Evolutionary conservation across 208 protist species (phyloP).

Genomic region (Herpetomonas muscarum): DNA sequence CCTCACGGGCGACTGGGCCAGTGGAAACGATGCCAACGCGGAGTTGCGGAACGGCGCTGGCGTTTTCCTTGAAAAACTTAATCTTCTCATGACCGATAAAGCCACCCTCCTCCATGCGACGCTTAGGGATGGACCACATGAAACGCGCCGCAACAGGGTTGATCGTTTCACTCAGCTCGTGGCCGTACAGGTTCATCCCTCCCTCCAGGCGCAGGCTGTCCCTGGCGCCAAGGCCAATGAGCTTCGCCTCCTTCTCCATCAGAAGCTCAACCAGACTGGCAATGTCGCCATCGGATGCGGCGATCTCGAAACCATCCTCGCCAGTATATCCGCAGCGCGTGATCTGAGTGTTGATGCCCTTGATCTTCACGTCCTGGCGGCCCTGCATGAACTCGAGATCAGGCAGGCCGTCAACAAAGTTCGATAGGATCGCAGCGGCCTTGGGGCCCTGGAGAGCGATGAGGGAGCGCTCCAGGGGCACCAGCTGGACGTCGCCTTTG

Average conservation of each 20-base stretch:
- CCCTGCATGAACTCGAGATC: conserved; percentile 85
- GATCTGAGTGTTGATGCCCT: conserved; percentile 48
- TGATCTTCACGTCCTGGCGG: conserved; percentile 31
- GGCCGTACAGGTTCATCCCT: conserved; percentile 97
- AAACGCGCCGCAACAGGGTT: conserved; percentile 94
- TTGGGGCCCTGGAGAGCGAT: conserved; percentile 94
- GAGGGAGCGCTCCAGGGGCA: conserved; percentile 72
- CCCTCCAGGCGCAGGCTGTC: conserved; percentile 97
- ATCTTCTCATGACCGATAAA: conserved; percentile 93
- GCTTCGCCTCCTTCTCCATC: conserved; percentile 34
- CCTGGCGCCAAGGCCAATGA: conserved; percentile 92
- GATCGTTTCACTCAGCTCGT: conserved; percentile 94
- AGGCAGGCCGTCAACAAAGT: conserved; percentile 25
- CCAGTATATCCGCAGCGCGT: conserved; percentile 97
- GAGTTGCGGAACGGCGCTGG: conserved; percentile 48
- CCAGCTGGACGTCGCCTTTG: conserved; percentile 79
- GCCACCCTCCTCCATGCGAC: conserved; percentile 87
- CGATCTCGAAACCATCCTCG: conserved; percentile 99
- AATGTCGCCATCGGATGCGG: conserved; percentile 38
- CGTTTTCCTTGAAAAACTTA: conserved; percentile 33
- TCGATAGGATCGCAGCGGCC: conserved; percentile 22
- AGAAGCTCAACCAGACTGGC: conserved; percentile 54
- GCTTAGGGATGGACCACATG: conserved; percentile 94
- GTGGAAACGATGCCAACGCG: conserved; percentile 89
- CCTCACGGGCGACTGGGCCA: conserved; percentile 89